Evolutionary conservation across 2,329 filamentous ascomycete genomes (phyloP), one percentile per base, ranked within the genome.

Genomic region (Arthrinium phaeospermum): DNA sequence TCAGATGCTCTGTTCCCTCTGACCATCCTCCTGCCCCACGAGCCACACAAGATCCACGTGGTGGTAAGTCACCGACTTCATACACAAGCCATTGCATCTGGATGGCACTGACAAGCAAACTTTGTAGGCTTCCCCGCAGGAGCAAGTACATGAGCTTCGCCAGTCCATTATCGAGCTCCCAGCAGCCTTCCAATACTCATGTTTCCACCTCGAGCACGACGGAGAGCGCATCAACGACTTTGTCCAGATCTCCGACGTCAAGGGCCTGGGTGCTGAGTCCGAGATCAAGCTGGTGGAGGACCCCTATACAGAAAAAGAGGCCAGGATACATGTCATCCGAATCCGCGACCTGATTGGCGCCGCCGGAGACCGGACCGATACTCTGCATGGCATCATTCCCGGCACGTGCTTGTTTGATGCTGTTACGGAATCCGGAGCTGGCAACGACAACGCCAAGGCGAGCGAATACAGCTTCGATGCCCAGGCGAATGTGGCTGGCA

Each of bases 231-330:
- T 99, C 88, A 98, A 98, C 83, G 96, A 99, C 83, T 98, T 96
- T 79, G 90, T 97, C 73, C 93, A 97, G 81, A 89, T 99, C 74
- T 95, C 94, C 71, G 96, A 99, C 81, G 93, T 99, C 71, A 89
- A 93, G 68, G 94, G 90, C 72, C 89, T 99, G 71, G 90, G 90
- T 70, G 84, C 92, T 46, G 91, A 95, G 74, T 93, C 95, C 47
- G 93, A 95, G 79, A 89, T 98, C 72, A 89, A 89, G 71, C 85
- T 99, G 77, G 91, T 98, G 71, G 93, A 98, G 84, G 96, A 99
- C 80, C 94, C 97, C 67, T 99, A 99, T 83, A 99, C 94, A 61
- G 96, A 99, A 86, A 98, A 98, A 86, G 96, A 99, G 85, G 96
- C 96, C 44, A 92, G 97, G 76, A 93, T 99, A 87, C 96, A 99